A percentile compares a stretch with the other conserved stretches of the same genome.
These are phyloP conservation scores for Diaporthe citri DNA, from an alignment of 2,329 filamentous ascomycete genomes.

Conservation along the genomic window DNA sequence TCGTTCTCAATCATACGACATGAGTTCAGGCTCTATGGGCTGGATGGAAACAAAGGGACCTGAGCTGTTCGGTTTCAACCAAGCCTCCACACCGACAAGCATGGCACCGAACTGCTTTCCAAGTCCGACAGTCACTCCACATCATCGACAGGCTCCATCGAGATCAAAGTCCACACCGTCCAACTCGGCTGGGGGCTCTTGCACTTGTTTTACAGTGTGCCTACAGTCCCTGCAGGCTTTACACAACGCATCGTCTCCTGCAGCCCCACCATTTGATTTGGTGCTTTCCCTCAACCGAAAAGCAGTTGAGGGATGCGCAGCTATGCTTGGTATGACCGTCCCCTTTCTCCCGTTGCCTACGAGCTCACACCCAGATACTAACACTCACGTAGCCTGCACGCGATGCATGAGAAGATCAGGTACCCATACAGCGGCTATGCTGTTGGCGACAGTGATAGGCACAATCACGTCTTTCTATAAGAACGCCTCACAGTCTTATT, in stretches of 20 bases:
- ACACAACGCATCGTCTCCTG: conserved; percentile 57
- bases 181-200: conserved; percentile 49
- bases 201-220: conserved; percentile 61
- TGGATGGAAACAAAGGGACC: conserved; percentile 48
- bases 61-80: conserved; percentile 51
- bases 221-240: conserved; percentile 61
- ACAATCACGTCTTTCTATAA: conserved; percentile 63
- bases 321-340: conserved; percentile 53
- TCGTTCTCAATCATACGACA: conserved; percentile 54
- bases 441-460: conserved; percentile 62
- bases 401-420: conserved; percentile 59
- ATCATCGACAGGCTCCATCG: conserved; percentile 47
- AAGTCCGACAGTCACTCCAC: conserved; percentile 55
- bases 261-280: conserved; percentile 57
- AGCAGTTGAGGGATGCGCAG: conserved; percentile 61
- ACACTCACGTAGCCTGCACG: conserved; percentile 48
- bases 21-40: conserved; percentile 48
- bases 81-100: conserved; percentile 52
- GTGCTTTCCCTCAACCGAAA: conserved; percentile 60
- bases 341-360: no score
- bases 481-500: conserved; percentile 55
- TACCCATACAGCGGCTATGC: conserved; percentile 60
- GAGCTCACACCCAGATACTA: not conserved
- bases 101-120: conserved; percentile 55
- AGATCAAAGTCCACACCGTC: conserved; percentile 47